Evolutionary conservation across 1,284 basidiomycete genomes (phyloP).

Genomic region (Microbotryum intermedium): DNA sequence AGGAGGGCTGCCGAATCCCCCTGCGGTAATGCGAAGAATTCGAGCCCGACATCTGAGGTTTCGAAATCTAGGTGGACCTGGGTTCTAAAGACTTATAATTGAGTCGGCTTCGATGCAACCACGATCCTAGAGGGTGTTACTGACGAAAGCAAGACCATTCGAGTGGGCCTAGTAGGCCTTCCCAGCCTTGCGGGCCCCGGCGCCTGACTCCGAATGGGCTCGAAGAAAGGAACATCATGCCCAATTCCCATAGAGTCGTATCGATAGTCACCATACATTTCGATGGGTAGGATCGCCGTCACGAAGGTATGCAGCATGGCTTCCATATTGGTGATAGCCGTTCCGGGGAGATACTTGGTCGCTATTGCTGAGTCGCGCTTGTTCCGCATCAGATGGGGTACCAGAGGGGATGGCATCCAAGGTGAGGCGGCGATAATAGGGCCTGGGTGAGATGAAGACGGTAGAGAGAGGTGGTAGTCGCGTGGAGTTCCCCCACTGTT

Average conservation of each 20-base stretch:
- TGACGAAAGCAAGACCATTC: too few relatives aligned
- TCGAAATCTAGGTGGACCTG: slow-evolving; percentile 34
- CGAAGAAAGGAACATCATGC: slow-evolving; percentile 11
- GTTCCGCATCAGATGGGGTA: slow-evolving; percentile 31
- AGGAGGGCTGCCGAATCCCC: not conserved
- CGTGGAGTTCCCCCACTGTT: not conserved
- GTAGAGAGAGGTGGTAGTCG: not conserved
- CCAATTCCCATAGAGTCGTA: not conserved
- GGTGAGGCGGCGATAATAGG: slow-evolving; percentile 18
- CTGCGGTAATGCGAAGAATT: slow-evolving; percentile 6
- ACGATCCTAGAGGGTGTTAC: too few relatives aligned
- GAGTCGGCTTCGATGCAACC: too few relatives aligned
- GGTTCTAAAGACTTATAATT: too few relatives aligned
- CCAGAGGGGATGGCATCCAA: slow-evolving; percentile 15
- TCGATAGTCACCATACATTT: slow-evolving; percentile 31
- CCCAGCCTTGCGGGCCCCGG: not conserved
- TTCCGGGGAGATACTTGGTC: slow-evolving; percentile 26
- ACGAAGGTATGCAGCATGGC: slow-evolving; percentile 32
- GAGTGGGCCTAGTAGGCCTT: too few relatives aligned
- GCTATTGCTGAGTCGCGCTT: slow-evolving; percentile 31
- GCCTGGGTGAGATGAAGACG: not conserved
- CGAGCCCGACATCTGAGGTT: slow-evolving; percentile 19
- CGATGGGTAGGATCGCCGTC: slow-evolving; percentile 23
- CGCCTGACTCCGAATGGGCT: not conserved
- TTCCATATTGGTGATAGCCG: slow-evolving; percentile 31